phyloP scores from a whole-genome alignment of 441 rosid species.

The Biscutella laevigata region DNA sequence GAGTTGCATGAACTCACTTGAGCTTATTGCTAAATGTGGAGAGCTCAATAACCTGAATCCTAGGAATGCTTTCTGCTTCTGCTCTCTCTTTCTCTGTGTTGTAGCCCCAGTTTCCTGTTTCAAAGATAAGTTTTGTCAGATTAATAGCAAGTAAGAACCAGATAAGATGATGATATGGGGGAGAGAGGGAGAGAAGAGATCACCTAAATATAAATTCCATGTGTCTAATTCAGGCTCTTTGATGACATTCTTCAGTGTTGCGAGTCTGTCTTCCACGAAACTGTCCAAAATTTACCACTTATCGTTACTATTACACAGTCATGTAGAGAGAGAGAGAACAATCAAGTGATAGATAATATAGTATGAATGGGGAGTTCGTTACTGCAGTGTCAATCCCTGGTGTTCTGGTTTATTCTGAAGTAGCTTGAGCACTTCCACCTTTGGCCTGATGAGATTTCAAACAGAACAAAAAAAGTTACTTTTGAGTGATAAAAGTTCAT shows the following conservation, averaged over 20 bases:
- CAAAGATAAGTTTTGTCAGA: background rate
- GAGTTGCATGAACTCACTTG: constrained; percentile 34
- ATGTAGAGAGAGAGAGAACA: background rate
- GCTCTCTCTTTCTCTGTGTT: constrained; percentile 80
- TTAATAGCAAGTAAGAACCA: background rate
- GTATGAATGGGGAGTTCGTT: constrained; percentile 22
- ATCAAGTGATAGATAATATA: background rate
- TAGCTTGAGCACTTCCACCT: constrained; percentile 77
- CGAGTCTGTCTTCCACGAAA: constrained; percentile 91
- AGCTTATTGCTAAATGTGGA: constrained; percentile 74
- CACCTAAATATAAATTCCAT: constrained; percentile 83
- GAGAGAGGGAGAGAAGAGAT: background rate
- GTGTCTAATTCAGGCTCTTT: constrained; percentile 74
- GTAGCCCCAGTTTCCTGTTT: constrained; percentile 78
- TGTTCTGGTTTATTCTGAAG: constrained; percentile 75
- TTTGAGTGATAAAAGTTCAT: background rate
- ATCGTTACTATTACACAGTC: background rate
- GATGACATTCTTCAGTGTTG: constrained; percentile 80
- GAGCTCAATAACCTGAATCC: constrained; percentile 73
- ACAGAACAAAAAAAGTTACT: background rate
- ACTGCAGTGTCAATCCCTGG: constrained; percentile 68
- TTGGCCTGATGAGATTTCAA: constrained; percentile 45
- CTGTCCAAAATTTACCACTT: constrained; percentile 37
- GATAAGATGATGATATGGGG: background rate
- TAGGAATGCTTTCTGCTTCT: constrained; percentile 58